Percentiles rank a stretch among this genome's conserved stretches.
These are phyloP conservation scores for Zygotorulaspora mrakii DNA, from an alignment of 1,139 yeast species.

Conservation along the genomic window DNA sequence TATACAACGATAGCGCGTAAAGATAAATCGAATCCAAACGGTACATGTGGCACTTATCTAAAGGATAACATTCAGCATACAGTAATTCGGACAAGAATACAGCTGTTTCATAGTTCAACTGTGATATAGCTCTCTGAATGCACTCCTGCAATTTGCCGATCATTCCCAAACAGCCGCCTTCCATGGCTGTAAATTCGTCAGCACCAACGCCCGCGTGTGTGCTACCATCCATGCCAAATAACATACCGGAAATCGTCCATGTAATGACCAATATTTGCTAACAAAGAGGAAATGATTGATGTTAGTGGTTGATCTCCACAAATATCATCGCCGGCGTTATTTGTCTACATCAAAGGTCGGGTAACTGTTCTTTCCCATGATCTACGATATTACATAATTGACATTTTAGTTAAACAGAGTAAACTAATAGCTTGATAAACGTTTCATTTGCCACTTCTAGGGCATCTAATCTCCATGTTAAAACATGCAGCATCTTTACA, in stretches of 20 bases:
- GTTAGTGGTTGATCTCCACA: slow-evolving; percentile 1
- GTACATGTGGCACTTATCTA: slow-evolving; percentile 20
- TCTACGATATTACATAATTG: too few species aligned
- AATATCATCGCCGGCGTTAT: too few species aligned
- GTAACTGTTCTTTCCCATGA: too few species aligned
- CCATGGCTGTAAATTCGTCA: slow-evolving; percentile 12
- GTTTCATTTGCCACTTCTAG: too few species aligned
- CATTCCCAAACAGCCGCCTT: slow-evolving; percentile 10
- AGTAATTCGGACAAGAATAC: slow-evolving; percentile 32
- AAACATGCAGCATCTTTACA: too few species aligned
- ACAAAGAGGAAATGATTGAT: background rate
- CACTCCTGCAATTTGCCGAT: slow-evolving; percentile 16
- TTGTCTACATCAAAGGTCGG: too few species aligned
- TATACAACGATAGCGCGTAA: slow-evolving; percentile 29
- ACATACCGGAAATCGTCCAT: slow-evolving; percentile 5
- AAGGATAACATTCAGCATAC: slow-evolving; percentile 26
- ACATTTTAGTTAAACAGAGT: too few species aligned
- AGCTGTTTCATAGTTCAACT: slow-evolving; percentile 34
- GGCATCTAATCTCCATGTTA: too few species aligned
- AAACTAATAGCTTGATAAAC: too few species aligned
- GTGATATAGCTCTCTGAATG: slow-evolving; percentile 23
- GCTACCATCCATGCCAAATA: slow-evolving; percentile 11
- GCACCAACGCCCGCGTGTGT: slow-evolving; percentile 10
- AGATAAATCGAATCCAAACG: slow-evolving; percentile 28
- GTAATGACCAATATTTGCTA: background rate